phyloP scores from a whole-genome alignment of 331 rosid species.

The Phaseolus coccineus region DNA sequence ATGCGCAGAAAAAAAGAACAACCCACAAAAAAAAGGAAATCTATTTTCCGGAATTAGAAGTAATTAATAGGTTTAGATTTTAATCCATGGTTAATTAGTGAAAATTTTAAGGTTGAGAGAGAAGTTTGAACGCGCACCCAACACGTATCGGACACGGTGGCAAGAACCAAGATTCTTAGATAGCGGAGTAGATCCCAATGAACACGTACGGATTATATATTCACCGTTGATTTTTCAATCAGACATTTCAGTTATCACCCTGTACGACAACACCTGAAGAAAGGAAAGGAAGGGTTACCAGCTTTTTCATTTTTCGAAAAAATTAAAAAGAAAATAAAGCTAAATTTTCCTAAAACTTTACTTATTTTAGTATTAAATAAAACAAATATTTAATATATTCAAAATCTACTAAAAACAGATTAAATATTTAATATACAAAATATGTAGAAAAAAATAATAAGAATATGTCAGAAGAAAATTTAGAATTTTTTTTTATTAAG shows the following conservation, averaged over 20 bases:
- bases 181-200: constrained; percentile 10
- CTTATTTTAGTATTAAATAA: background rate
- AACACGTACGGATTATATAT: background rate
- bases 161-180: constrained; percentile 34
- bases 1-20: constrained; percentile 33
- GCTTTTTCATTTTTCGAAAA: background rate
- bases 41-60: constrained; percentile 37
- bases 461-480: too few species aligned
- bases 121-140: constrained; percentile 36
- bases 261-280: constrained; percentile 29
- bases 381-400: background rate
- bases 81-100: constrained; percentile 13
- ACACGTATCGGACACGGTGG: constrained; percentile 62
- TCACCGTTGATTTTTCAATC: constrained; percentile 40
- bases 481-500: background rate
- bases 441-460: background rate
- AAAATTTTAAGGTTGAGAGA: constrained; percentile 15
- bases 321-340: too few species aligned
- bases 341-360: background rate
- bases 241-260: constrained; percentile 32
- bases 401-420: background rate
- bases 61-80: background rate
- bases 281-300: background rate
- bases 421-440: background rate
- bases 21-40: background rate